A percentile compares a stretch with the other conserved stretches of the same genome.
phyloP scores from a whole-genome alignment of 1,284 basidiomycete species.

The Sanghuangporus weigelae region DNA sequence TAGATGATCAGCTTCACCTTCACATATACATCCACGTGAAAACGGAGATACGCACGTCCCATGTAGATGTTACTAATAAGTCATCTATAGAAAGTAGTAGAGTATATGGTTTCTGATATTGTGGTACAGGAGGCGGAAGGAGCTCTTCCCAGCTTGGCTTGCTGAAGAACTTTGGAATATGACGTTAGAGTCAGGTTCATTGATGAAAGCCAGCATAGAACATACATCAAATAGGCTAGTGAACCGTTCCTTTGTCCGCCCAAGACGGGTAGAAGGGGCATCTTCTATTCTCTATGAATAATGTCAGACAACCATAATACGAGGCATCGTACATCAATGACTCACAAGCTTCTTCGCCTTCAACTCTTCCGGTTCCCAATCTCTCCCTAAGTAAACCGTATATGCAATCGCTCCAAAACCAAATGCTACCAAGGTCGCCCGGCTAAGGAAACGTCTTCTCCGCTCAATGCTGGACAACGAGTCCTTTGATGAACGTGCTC shows the following conservation, averaged over 20 bases:
- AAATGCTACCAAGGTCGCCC: conserved; percentile 40
- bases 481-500: conserved; percentile 68
- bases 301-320: conserved; percentile 2
- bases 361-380: conserved; percentile 57
- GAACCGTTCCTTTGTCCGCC: conserved; percentile 54
- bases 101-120: conserved; percentile 88
- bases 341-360: conserved; percentile 47
- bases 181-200: neutral
- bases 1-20: conserved; percentile 26
- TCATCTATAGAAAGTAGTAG: conserved; percentile 91
- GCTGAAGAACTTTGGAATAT: conserved; percentile 66
- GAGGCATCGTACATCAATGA: conserved; percentile 12
- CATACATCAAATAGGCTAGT: conserved; percentile 60
- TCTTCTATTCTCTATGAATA: conserved; percentile 44
- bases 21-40: neutral
- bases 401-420: conserved; percentile 49
- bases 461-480: conserved; percentile 71
- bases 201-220: conserved; percentile 9
- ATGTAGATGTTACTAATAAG: conserved; percentile 85
- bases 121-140: conserved; percentile 82
- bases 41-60: conserved; percentile 73
- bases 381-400: conserved; percentile 53
- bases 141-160: conserved; percentile 92
- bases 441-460: conserved; percentile 49
- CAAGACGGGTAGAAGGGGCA: conserved; percentile 55